Base-by-base conservation (phyloP, 257 asterid species). In the Petunia secreta region DNA sequence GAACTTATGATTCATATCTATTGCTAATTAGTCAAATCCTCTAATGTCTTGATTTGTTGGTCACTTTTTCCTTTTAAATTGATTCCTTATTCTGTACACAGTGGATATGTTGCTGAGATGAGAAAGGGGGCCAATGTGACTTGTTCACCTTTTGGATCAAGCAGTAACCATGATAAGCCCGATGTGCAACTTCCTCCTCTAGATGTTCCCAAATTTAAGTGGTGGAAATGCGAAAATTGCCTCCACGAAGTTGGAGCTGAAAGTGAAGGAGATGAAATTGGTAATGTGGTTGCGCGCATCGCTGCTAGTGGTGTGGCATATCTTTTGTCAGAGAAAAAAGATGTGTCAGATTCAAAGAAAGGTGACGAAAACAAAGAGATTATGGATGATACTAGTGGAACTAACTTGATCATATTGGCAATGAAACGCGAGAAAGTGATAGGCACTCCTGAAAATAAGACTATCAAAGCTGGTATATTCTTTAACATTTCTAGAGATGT, bases 51-150 rank as follows among this genome's bases (percentile, higher is more conserved):
- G 25, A 44, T 63, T 52, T 63, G 48, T 75, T 34, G 64, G 57
- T 64, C 2, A 63, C 40, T 39, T 63, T 38, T 10, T 73, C 78
- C 40, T 46, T 57, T 59, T 53, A 50, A 11, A 84, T 79, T 78
- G 68, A 25, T 25, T 25, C 25, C 25, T 25, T 25, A 25, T 69
- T 13, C 38, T 85, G 58, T 25, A 71, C 85, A 89, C 94, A 92
- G 96, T 85, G 96, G 91, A 48, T 93, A 83, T 75, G 91, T 86
- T 11, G 86, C 90, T 39, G 97, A 81, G 52, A 90, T 86, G 92
- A 87, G 96, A 81, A 85, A 75, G 75, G 90, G 82, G 84, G 87
- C 90, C 77, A 52, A 43, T 75, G 82, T 63, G 81, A 79, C 65
- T 2, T 91, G 93, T 83, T 80, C 68, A 25, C 90, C 88, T 4